Evolutionary conservation across 495 filamentous ascomycete genomes (phyloP).

Genomic region (Astrocystis sublimbata): DNA sequence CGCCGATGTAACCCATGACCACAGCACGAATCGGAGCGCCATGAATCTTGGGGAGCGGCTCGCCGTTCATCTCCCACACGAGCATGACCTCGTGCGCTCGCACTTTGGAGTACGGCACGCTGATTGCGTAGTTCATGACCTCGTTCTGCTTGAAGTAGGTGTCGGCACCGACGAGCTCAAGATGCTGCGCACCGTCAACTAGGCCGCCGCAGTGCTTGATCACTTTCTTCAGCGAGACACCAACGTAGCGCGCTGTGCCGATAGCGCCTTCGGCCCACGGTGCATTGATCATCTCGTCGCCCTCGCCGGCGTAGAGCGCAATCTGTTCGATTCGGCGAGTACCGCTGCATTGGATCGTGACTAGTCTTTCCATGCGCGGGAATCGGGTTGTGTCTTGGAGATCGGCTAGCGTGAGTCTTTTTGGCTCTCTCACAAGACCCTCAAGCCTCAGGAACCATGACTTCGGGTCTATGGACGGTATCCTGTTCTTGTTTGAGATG

Average conservation of each 20-base stretch:
- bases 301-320: conserved; percentile 60
- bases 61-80: conserved; percentile 71
- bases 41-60: conserved; percentile 64
- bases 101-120: conserved; percentile 65
- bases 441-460: conserved; percentile 54
- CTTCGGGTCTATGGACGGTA: conserved; percentile 60
- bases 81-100: conserved; percentile 66
- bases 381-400: conserved; percentile 58
- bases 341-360: conserved; percentile 69
- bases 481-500: conserved; percentile 33
- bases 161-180: conserved; percentile 65
- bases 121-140: conserved; percentile 62
- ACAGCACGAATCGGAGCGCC: conserved; percentile 64
- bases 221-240: conserved; percentile 64
- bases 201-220: conserved; percentile 68
- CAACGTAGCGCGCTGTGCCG: conserved; percentile 61
- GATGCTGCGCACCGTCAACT: conserved; percentile 53
- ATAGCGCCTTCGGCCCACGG: conserved; percentile 71
- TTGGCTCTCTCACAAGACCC: conserved; percentile 58
- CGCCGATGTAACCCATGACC: conserved; percentile 64
- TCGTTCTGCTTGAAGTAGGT: conserved; percentile 67
- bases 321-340: conserved; percentile 71
- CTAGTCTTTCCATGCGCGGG: conserved; percentile 53
- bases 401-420: conserved; percentile 55
- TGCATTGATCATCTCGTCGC: conserved; percentile 68